phyloP scores from a whole-genome alignment of 2,329 filamentous ascomycete genomes.

The Trichoderma cornu-damae region DNA sequence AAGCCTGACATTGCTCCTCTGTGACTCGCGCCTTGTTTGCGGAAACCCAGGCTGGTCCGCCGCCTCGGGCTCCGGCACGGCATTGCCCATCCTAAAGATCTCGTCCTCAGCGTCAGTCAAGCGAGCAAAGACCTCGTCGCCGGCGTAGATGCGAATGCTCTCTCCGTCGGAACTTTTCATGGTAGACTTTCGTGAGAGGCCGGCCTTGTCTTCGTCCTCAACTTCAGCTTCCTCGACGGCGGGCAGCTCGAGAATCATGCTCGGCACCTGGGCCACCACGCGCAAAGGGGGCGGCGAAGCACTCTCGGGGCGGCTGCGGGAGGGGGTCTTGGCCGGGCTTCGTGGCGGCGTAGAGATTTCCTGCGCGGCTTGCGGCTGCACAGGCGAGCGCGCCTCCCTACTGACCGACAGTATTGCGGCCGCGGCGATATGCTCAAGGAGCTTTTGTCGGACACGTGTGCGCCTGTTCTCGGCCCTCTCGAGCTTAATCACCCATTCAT shows the following conservation, averaged over 20 bases:
- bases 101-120: slow-evolving; percentile 59
- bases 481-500: slow-evolving; percentile 76
- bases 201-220: slow-evolving; percentile 25
- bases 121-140: slow-evolving; percentile 61
- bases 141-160: slow-evolving; percentile 64
- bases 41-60: slow-evolving; percentile 21
- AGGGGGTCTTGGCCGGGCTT: slow-evolving; percentile 48
- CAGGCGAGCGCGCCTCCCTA: slow-evolving; percentile 24
- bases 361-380: slow-evolving; percentile 34
- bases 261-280: slow-evolving; percentile 50
- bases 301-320: slow-evolving; percentile 32
- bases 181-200: slow-evolving; percentile 24
- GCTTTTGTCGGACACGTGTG: slow-evolving; percentile 69
- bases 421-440: slow-evolving; percentile 75
- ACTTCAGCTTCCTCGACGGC: slow-evolving; percentile 38
- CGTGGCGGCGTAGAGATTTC: slow-evolving; percentile 54
- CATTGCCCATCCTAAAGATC: slow-evolving; percentile 34
- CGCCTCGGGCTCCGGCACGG: slow-evolving; percentile 18
- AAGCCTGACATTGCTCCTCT: slow-evolving; percentile 49
- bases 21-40: slow-evolving; percentile 41
- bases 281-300: slow-evolving; percentile 47
- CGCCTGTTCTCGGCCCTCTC: slow-evolving; percentile 74
- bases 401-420: slow-evolving; percentile 50
- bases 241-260: slow-evolving; percentile 51
- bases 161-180: slow-evolving; percentile 45